phyloP scores from a whole-genome alignment of 805 yeast species.

The Kodamaea neixiangensis region DNA sequence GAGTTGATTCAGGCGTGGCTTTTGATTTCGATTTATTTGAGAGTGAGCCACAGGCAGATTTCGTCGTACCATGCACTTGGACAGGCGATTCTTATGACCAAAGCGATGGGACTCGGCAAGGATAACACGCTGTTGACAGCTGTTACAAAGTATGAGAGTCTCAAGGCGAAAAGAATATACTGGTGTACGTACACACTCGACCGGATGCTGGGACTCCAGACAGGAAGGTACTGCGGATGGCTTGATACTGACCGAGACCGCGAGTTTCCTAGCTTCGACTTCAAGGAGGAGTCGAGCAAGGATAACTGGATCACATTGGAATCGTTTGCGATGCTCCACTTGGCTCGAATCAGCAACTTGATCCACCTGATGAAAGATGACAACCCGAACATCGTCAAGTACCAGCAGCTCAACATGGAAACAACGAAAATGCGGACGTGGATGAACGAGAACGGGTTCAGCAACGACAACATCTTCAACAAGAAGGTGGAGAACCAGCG shows the following conservation, averaged over 20 bases:
- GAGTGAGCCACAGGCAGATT: constrained; percentile 42
- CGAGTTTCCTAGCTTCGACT: constrained; percentile 32
- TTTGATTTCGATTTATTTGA: constrained; percentile 35
- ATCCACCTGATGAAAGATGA: constrained; percentile 33
- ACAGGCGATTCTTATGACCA: constrained; percentile 37
- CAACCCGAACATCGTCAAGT: constrained; percentile 27
- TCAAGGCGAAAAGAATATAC: constrained; percentile 53
- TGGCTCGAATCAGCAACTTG: constrained; percentile 41
- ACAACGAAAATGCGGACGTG: constrained; percentile 30
- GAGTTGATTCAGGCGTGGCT: constrained; percentile 47
- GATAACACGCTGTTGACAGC: constrained; percentile 18
- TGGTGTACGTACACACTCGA: constrained; percentile 59
- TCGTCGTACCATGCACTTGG: constrained; percentile 35
- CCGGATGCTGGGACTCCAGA: constrained; percentile 51
- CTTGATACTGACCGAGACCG: constrained; percentile 39
- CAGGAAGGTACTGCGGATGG: constrained; percentile 46
- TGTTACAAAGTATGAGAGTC: constrained; percentile 40
- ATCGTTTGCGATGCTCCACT: constrained; percentile 46
- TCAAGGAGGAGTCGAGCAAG: constrained; percentile 26
- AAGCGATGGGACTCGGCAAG: constrained; percentile 38
- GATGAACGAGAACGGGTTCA: constrained; percentile 37
- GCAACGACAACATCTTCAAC: constrained; percentile 22
- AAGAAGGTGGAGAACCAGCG: constrained; percentile 8
- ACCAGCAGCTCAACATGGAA: constrained; percentile 35
- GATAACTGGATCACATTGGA: constrained; percentile 55